Evolutionary conservation across 192 early-diverging fungal species (phyloP).

Genomic region (Coemansia sp.): DNA sequence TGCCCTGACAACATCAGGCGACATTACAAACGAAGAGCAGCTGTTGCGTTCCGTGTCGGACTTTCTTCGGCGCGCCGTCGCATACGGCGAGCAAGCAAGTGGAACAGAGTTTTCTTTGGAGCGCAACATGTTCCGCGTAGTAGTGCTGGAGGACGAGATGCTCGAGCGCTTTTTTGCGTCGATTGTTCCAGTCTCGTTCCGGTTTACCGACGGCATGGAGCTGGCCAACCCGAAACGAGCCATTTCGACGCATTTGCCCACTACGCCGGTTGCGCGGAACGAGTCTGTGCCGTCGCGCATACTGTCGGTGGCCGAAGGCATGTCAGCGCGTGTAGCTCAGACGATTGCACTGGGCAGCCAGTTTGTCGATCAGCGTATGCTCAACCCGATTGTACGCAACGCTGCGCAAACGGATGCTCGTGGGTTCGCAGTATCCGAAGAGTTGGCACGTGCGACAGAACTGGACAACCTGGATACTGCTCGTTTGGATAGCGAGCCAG

Average conservation of each 20-base stretch:
- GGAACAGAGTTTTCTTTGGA: conserved; percentile 29
- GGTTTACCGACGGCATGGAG: conserved; percentile 52
- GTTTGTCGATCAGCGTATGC: conserved; percentile 44
- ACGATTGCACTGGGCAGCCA: conserved; percentile 51
- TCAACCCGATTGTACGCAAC: conserved; percentile 39
- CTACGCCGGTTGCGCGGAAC: conserved; percentile 30
- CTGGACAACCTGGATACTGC: not conserved
- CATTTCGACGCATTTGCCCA: conserved; percentile 37
- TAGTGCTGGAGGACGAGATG: conserved; percentile 81
- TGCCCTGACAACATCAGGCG: not conserved
- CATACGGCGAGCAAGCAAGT: conserved; percentile 12
- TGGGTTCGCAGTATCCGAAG: conserved; percentile 5
- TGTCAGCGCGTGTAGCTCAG: conserved; percentile 46
- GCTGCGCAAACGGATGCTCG: conserved; percentile 14
- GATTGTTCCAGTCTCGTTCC: conserved; percentile 44
- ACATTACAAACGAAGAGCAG: conserved; percentile 50
- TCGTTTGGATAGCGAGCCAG: not conserved
- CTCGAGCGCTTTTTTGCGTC: conserved; percentile 82
- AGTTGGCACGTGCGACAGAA: not conserved
- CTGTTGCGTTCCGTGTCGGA: conserved; percentile 47
- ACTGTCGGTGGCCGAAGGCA: conserved; percentile 37
- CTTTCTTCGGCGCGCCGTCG: conserved; percentile 27
- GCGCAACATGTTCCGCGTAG: conserved; percentile 67
- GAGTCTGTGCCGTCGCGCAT: conserved; percentile 29
- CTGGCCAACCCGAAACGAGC: conserved; percentile 47